Percentiles rank a stretch among this genome's conserved stretches.
Conservation (phyloP, 306 rosid species). For the Medicago truncatula region MtrunA17r5.0-ANR NC_053042.1:51644001-51644500, state of each 20-base stretch:
- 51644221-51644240: conserved; percentile 23
- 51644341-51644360: conserved; percentile 64
- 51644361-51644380: conserved; percentile 55
- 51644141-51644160: conserved; percentile 63
- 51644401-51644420: conserved; percentile 53
- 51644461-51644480: conserved; percentile 34
- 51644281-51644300: conserved; percentile 66
- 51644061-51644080: conserved; percentile 65
- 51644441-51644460: conserved; percentile 59
- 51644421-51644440: conserved; percentile 59
- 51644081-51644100: conserved; percentile 62
- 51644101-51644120: conserved; percentile 62
- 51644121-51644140: conserved; percentile 68
- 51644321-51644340: conserved; percentile 59
- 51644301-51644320: conserved; percentile 61
- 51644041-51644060: conserved; percentile 65
- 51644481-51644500: conserved; percentile 16
- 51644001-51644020: conserved; percentile 72
- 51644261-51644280: conserved; percentile 56
- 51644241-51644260: conserved; percentile 40
- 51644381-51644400: conserved; percentile 51
- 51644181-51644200: conserved; percentile 75
- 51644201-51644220: conserved; percentile 23
- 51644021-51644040: conserved; percentile 64
- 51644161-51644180: conserved; percentile 69